Evolutionary conservation across 805 yeast species (phyloP), one percentile per base, ranked within the genome.

Genomic region (Candida maris): DNA sequence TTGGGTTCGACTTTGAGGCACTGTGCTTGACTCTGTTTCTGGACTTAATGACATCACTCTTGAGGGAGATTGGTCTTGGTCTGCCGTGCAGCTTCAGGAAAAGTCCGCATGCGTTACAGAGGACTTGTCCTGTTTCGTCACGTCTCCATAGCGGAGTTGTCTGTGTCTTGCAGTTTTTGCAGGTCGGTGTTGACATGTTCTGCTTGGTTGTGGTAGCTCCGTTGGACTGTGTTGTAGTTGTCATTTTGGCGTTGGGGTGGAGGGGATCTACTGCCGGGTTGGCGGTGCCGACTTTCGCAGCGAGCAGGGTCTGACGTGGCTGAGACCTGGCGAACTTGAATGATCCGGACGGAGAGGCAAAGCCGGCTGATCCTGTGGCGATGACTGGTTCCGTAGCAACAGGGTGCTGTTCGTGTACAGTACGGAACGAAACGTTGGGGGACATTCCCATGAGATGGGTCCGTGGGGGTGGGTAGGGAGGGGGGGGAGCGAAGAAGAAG

Each of bases 81-180:
- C 95, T 75, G 17, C 96, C 96, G 56, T 89, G 97, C 27, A 89
- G 71, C 62, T 89, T 89, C 41, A 88, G 64, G 53, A 87, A 87
- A 33, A 87, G 67, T 0, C 96, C 96, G 66, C 96, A 87, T 7
- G 97, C 97, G 64, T 89, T 89, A 61, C 97, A 89, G 32, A 89
- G 70, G 22, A 89, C 95, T 51, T 81, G 82, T 12, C 95, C 95
- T 8, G 85, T 77, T 53, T 88, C 96, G 62, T 89, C 96, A 45
- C 97, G 71, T 61, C 97, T 74, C 97, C 97, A 89, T 19, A 89
- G 67, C 1, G 97, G 97, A 2, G 97, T 89, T 2, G 93, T 89
- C 40, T 87, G 84, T 2, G 97, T 89, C 52, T 81, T 75, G 65
- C 97, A 89, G 61, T 89, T 89, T 49, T 83, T 85, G 59, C 97